Evolutionary conservation across 331 rosid species (phyloP), one percentile per base, ranked within the genome.

Genomic region (Acacia pycnantha): DNA sequence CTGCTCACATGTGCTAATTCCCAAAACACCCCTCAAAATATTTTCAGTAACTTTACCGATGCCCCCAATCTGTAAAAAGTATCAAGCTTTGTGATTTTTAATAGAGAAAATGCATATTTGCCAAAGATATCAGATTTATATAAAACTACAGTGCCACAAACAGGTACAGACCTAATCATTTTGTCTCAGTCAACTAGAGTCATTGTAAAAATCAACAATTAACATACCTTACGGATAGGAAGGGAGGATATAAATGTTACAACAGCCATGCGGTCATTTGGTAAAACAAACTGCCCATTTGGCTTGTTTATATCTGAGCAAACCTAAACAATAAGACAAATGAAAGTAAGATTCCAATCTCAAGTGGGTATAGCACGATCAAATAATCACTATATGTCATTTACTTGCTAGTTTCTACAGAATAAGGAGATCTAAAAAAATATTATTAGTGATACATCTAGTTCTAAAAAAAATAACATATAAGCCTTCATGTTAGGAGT

Each of bases 271-370:
- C 90, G 92, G 58, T 90, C 86, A 88, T 90, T 92, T 73, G 96
- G 94, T 80, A 95, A 92, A 76, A 95, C 78, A 87, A 90, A 92
- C 87, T 89, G 98, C 81, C 99, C 99, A 88, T 95, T 93, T 81
- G 99, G 99, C 79, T 95, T 95, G 89, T 95, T 95, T 85, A 95
- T 95, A 79, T 95, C 98, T 64, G 99, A 95, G 82, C 98, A 95
- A 78, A 95, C 97, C 99, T 95, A 81, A 70, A 46, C 61, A 81
- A 78, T 26, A 64, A 74, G 74, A 70, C 47, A 62, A 24, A 78
- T 10, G 77, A 56, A 75, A 58, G 76, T 58, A 66, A 82, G 76
- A 77, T 74, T 64, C 22, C 77, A 69, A 79, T 33, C n/a, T 69
- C 48, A 59, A 76, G 65, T 19, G 46, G 66, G 56, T 59, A 44